phyloP scores from a whole-genome alignment of 2,329 filamentous ascomycete species.

The Furcasterigmium sp. region DNA sequence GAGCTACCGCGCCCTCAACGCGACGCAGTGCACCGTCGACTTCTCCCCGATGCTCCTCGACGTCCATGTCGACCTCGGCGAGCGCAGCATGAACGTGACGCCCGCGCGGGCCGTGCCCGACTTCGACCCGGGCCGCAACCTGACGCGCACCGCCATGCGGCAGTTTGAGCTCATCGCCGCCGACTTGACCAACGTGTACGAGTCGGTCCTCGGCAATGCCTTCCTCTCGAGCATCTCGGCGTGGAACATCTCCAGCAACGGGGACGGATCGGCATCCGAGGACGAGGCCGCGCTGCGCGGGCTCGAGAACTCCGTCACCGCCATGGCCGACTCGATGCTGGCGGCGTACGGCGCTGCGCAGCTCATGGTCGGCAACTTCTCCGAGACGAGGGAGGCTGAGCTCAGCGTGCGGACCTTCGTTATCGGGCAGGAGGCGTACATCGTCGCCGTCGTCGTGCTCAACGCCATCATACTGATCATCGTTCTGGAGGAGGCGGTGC shows the following conservation, averaged over 20 bases:
- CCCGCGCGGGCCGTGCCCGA: conserved; percentile 13
- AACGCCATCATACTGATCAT: conserved; percentile 1
- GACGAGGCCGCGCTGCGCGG: conserved; percentile 7
- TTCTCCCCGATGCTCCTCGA: conserved; percentile 21
- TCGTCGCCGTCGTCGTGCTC: conserved; percentile 1
- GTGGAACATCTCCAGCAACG: conserved; percentile 5
- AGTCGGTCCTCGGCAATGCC: conserved; percentile 26
- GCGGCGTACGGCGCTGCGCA: conserved; percentile 24
- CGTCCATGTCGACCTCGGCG: conserved; percentile 20
- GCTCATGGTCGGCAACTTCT: conserved; percentile 21
- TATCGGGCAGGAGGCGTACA: conserved; percentile 3
- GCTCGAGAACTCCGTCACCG: conserved; percentile 10
- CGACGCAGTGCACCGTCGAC: conserved; percentile 22
- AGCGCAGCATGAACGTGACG: conserved; percentile 20
- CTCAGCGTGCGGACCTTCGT: conserved; percentile 11
- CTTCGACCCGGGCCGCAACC: conserved; percentile 21
- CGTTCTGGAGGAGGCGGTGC: conserved; percentile 1
- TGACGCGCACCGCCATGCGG: conserved; percentile 20
- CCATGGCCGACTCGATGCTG: conserved; percentile 17
- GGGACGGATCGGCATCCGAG: conserved; percentile 1
- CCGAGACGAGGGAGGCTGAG: conserved; percentile 3
- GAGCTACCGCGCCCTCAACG: conserved; percentile 21
- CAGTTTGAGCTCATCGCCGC: conserved; percentile 29
- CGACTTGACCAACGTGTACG: conserved; percentile 28
- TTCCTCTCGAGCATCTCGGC: conserved; percentile 23